Evolutionary conservation across 2,329 filamentous ascomycete genomes (phyloP).

Genomic region (Alternaria metachromatica): DNA sequence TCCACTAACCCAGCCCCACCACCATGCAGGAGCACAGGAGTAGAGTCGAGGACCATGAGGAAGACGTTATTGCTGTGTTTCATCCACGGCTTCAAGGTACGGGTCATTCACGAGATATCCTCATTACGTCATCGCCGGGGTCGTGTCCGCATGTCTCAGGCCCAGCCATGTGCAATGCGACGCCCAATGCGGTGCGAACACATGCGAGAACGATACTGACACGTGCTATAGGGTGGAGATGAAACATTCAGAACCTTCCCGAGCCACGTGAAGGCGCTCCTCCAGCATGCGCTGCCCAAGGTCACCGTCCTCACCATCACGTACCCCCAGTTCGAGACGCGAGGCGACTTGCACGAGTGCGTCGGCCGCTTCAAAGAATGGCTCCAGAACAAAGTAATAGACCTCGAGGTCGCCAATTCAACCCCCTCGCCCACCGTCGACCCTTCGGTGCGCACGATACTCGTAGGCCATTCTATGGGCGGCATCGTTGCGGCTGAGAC

Average conservation of each 20-base stretch:
- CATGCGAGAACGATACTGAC: conserved; percentile 16
- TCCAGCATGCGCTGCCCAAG: conserved; percentile 71
- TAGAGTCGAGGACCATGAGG: conserved; percentile 63
- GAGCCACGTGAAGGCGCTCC: conserved; percentile 69
- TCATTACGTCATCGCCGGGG: conserved; percentile 7
- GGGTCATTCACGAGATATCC: conserved; percentile 35
- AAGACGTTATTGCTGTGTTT: conserved; percentile 83
- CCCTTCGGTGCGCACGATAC: conserved; percentile 79
- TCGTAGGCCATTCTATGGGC: conserved; percentile 85
- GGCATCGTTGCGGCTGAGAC: conserved; percentile 95
- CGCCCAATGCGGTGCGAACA: background rate
- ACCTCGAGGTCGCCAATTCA: conserved; percentile 82
- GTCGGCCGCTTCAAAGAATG: conserved; percentile 78
- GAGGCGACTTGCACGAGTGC: conserved; percentile 74
- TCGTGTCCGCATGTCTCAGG: background rate
- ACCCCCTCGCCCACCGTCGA: conserved; percentile 86
- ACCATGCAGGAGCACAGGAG: conserved; percentile 49
- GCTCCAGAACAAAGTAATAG: conserved; percentile 91
- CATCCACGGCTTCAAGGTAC: conserved; percentile 85
- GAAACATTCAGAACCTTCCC: conserved; percentile 80
- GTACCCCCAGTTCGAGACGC: conserved; percentile 85
- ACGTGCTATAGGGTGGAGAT: conserved; percentile 67
- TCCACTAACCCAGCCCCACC: conserved; percentile 17
- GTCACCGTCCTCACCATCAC: conserved; percentile 70
- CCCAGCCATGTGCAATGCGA: background rate